Evolutionary conservation across 139 green algal genomes (phyloP).

Genomic region (Chlorella ohadii): DNA sequence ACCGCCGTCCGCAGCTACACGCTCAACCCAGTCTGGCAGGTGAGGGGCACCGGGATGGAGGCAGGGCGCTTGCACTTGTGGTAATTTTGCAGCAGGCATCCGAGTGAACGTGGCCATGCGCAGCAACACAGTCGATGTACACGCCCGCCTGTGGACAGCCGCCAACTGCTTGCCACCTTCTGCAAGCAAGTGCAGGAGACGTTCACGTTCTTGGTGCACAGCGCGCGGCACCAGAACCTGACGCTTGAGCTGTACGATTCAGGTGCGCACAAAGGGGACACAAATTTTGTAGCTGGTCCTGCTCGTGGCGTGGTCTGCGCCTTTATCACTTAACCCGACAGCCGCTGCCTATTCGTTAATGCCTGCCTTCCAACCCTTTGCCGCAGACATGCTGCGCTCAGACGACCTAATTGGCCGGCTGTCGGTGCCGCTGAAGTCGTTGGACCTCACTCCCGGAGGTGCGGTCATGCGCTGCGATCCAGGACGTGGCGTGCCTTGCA

Average conservation of each 20-base stretch:
- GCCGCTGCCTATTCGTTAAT: not conserved
- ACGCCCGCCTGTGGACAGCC: too few species aligned
- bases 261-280: not conserved
- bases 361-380: not conserved
- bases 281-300: too few species aligned
- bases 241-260: slow-evolving; percentile 31
- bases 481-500: too few species aligned
- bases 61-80: too few species aligned
- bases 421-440: slow-evolving; percentile 1
- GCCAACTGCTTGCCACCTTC: too few species aligned
- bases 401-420: slow-evolving; percentile 6
- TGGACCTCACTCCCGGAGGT: slow-evolving; percentile 24
- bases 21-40: slow-evolving; percentile 25
- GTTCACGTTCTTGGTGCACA: slow-evolving; percentile 48
- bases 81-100: too few species aligned
- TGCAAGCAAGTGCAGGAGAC: slow-evolving; percentile 8
- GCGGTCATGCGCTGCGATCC: too few species aligned
- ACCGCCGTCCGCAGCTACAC: slow-evolving; percentile 33
- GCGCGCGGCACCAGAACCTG: slow-evolving; percentile 14
- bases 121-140: too few species aligned
- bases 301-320: not conserved
- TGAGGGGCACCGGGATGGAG: too few species aligned
- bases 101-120: too few species aligned
- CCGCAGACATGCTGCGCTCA: not conserved
- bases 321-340: not conserved